Conservation (phyloP, 2,329 filamentous ascomycete genomes). For the Ophiocordyceps camponoti-leonardi region DNA sequence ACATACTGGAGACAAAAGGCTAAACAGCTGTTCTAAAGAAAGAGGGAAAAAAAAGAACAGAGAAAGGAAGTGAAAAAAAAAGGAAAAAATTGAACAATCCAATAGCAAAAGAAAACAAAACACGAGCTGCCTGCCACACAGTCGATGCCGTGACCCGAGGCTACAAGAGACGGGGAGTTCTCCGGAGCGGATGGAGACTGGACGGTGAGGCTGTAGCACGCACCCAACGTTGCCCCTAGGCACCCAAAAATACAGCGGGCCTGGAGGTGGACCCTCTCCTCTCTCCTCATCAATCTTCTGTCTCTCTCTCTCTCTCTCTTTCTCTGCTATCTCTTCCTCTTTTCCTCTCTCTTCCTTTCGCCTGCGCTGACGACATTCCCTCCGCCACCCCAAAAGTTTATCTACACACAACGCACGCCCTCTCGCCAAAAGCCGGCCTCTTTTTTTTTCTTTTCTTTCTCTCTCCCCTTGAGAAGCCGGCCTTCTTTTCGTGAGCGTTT, state of each 20-base stretch:
- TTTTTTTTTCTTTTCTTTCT: slow-evolving; percentile 4
- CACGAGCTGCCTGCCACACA: background rate
- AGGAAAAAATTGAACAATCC: background rate
- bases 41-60: too few species aligned
- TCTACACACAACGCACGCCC: slow-evolving; percentile 4
- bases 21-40: background rate
- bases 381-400: slow-evolving; percentile 7
- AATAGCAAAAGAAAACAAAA: background rate
- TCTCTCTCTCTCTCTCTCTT: slow-evolving; percentile 6
- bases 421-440: slow-evolving; percentile 1
- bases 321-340: too few species aligned
- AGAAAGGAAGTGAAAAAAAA: background rate
- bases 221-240: background rate
- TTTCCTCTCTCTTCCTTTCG: background rate
- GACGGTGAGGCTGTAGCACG: background rate
- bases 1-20: background rate
- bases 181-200: background rate
- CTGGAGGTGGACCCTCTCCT: background rate
- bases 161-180: background rate
- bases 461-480: background rate
- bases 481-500: too few species aligned
- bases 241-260: background rate
- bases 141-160: background rate
- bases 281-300: slow-evolving; percentile 2
- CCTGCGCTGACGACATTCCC: slow-evolving; percentile 19